These are phyloP conservation scores for Patellaria atrata DNA, from an alignment of 495 filamentous ascomycete genomes.

Conservation along the genomic window DNA sequence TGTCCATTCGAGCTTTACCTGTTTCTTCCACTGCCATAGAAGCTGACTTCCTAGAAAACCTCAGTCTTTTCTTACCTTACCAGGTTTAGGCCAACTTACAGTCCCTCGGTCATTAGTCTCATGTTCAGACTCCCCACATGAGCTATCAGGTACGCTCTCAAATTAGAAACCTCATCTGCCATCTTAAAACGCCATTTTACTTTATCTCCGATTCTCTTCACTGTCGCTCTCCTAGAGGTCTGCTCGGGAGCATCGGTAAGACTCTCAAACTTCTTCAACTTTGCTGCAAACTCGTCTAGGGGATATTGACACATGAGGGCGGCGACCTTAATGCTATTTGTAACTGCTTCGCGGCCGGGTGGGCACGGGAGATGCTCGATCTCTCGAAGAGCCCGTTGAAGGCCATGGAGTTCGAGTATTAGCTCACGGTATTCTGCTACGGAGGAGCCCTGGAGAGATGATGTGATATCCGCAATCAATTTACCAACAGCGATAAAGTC, in stretches of 20 bases:
- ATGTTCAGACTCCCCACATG: constrained; percentile 2
- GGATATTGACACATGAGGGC: constrained; percentile 6
- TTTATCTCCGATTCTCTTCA: not conserved
- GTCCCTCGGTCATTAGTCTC: not conserved
- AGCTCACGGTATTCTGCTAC: constrained; percentile 7
- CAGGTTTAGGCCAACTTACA: too few relatives aligned
- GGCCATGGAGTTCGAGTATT: constrained; percentile 4
- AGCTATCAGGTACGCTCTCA: not conserved
- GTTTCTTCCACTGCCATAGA: too few relatives aligned
- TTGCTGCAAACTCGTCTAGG: constrained; percentile 5
- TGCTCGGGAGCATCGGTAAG: not conserved
- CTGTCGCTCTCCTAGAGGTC: not conserved
- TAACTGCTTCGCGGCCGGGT: not conserved
- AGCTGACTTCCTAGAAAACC: too few relatives aligned
- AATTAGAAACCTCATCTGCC: not conserved
- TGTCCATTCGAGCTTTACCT: too few relatives aligned
- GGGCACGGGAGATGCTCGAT: constrained; percentile 4
- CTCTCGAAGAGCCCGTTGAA: constrained; percentile 2
- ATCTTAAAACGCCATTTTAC: not conserved
- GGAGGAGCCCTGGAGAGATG: constrained; percentile 1
- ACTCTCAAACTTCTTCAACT: constrained; percentile 4
- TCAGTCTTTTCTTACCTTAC: too few relatives aligned
- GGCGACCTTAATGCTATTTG: constrained; percentile 3
- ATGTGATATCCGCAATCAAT: constrained; percentile 3
- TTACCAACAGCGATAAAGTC: constrained; percentile 3